phyloP scores from a whole-genome alignment of 495 filamentous ascomycete species.

The Daldinia vernicosa region DNA sequence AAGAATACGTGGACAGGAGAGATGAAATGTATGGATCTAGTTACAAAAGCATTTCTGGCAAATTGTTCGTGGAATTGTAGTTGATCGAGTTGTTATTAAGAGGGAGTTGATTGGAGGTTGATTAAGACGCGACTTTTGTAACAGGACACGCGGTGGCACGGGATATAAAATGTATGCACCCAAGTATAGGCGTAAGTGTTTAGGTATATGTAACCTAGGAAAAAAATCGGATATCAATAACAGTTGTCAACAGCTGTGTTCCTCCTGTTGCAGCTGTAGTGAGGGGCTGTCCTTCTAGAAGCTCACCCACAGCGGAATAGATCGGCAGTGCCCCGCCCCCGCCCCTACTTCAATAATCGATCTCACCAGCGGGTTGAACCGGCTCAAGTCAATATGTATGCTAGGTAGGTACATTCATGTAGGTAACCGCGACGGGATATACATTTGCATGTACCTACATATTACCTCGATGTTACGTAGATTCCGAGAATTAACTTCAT shows the following conservation, averaged over 20 bases:
- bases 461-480: not conserved
- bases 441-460: not conserved
- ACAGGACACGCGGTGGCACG: not conserved
- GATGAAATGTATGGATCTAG: not conserved
- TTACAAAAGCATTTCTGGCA: not conserved
- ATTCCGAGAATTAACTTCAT: constrained; percentile 22
- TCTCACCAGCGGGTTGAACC: constrained; percentile 32
- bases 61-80: not conserved
- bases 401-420: not conserved
- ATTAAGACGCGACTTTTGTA: not conserved
- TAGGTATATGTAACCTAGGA: no score
- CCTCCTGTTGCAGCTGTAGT: not conserved
- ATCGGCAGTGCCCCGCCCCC: constrained; percentile 31
- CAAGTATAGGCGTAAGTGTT: not conserved
- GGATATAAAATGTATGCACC: not conserved
- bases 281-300: not conserved
- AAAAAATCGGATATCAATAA: not conserved
- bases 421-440: not conserved
- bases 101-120: not conserved
- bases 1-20: no score
- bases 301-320: not conserved
- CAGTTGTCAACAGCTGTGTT: constrained; percentile 2
- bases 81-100: not conserved
- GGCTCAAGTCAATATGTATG: constrained; percentile 27
- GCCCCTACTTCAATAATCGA: not conserved